Evolutionary conservation across 345 rosid genomes (phyloP).

Genomic region (Fremontodendron californicum): DNA sequence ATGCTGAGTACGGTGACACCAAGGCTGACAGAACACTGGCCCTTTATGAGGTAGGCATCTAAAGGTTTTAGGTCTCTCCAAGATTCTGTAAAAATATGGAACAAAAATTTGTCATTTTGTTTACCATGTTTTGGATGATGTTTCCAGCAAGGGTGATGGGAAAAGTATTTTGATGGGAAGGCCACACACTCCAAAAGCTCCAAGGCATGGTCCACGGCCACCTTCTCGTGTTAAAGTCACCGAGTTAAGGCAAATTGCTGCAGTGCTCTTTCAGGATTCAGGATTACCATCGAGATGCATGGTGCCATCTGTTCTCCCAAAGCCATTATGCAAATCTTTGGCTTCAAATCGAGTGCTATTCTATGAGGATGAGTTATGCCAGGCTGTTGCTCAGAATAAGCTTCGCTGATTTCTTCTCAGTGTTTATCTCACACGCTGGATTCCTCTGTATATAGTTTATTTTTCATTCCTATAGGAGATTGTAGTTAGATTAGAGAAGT

Average conservation of each 20-base stretch:
- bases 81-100: too few species aligned
- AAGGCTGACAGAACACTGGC: conserved; percentile 76
- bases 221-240: conserved; percentile 64
- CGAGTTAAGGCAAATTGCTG: conserved; percentile 79
- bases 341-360: conserved; percentile 78
- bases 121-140: background rate
- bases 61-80: conserved; percentile 3
- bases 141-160: conserved; percentile 63
- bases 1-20: conserved; percentile 73
- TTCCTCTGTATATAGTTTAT: conserved; percentile 46
- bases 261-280: conserved; percentile 47
- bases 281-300: conserved; percentile 46
- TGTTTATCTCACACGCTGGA: conserved; percentile 9
- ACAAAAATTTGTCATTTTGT: background rate
- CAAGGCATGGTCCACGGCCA: conserved; percentile 88
- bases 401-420: conserved; percentile 43
- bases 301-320: conserved; percentile 77
- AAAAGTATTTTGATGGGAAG: conserved; percentile 39
- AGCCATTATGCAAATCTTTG: conserved; percentile 64
- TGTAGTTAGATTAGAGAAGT: conserved; percentile 32
- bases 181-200: conserved; percentile 90
- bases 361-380: conserved; percentile 93
- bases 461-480: conserved; percentile 30
- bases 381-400: conserved; percentile 92
- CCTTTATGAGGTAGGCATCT: conserved; percentile 52